Evolutionary conservation across 202 grass and related monocot species (phyloP).

Genomic region (Hordeum pubiflorum): DNA sequence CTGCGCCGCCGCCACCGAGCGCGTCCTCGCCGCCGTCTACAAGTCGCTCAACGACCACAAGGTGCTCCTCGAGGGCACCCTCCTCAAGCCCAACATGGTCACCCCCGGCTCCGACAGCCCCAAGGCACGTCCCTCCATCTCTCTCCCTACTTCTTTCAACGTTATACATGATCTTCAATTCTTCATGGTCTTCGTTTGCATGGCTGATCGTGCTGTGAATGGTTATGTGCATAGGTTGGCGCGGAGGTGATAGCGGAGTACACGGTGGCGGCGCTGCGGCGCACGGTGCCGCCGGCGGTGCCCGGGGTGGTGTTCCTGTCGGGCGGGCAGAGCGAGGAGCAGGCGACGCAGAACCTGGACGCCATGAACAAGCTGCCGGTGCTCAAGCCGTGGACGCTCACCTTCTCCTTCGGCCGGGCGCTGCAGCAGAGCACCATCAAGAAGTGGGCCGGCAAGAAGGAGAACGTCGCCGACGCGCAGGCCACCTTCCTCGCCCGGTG

Average conservation of each 20-base stretch:
- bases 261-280: constrained; percentile 74
- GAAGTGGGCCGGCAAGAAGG: constrained; percentile 90
- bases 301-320: constrained; percentile 85
- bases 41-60: constrained; percentile 91
- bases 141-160: neutral
- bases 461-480: constrained; percentile 74
- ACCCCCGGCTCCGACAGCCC: constrained; percentile 82
- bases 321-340: constrained; percentile 88
- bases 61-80: constrained; percentile 76
- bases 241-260: constrained; percentile 66
- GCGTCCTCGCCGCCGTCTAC: constrained; percentile 65
- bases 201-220: neutral
- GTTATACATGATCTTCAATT: neutral
- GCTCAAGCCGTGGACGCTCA: constrained; percentile 77
- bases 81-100: constrained; percentile 92
- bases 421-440: constrained; percentile 93
- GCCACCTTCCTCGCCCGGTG: constrained; percentile 61
- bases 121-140: constrained; percentile 34
- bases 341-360: constrained; percentile 69
- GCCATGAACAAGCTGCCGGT: constrained; percentile 89
- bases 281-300: constrained; percentile 80
- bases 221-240: constrained; percentile 29
- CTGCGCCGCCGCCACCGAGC: constrained; percentile 78
- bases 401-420: constrained; percentile 91
- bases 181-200: neutral